Evolutionary conservation across 2,329 filamentous ascomycete species (phyloP), one percentile per base, ranked within the genome.

Genomic region (Fusarium avenaceum): DNA sequence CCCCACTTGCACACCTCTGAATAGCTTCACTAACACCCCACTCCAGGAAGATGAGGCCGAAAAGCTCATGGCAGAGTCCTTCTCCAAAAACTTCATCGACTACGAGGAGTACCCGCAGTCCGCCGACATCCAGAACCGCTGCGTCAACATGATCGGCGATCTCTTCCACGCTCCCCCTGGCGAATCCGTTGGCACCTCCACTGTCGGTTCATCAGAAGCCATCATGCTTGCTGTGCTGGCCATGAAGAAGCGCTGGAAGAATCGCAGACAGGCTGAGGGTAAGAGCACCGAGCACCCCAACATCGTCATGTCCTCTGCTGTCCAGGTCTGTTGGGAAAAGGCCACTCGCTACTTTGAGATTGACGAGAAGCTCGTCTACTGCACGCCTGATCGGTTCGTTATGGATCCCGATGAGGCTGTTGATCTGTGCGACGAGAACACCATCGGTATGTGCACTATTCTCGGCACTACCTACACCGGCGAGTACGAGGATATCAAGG

Each of bases 241-340:
- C 72, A 97, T 97, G 94, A 97, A 97, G 87, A 93, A 90, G 83
- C 89, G 91, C 74, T 98, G 95, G 95, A 90, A 92, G 83, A 94
- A 96, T 79, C 90, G 90, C 81, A 90, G 93, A 73, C 87, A 91
- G 77, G 93, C 92, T 6, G 92, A 88, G 72, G 94, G 94, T 64
- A 96, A 96, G 83, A 87, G 93, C 55, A 87, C 79, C 63, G 92
- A 94, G 66, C 86, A 87, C 44, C 95, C 95, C 56, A 98, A 98
- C 81, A 90, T 98, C 65, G 83, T 98, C 84, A 97, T 98, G 95
- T 96, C 92, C 74, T 93, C 92, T 26, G 94, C 95, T 32, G 95
- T 97, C 3, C 95, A 98, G 81, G 95, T 97, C 40, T 97, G 94
- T 85, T 97, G 94, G 94, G 94, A 97, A 80, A 97, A 97, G 84